Conservation (phyloP, 2,329 filamentous ascomycete species). For the Dothistroma pini region DNA sequence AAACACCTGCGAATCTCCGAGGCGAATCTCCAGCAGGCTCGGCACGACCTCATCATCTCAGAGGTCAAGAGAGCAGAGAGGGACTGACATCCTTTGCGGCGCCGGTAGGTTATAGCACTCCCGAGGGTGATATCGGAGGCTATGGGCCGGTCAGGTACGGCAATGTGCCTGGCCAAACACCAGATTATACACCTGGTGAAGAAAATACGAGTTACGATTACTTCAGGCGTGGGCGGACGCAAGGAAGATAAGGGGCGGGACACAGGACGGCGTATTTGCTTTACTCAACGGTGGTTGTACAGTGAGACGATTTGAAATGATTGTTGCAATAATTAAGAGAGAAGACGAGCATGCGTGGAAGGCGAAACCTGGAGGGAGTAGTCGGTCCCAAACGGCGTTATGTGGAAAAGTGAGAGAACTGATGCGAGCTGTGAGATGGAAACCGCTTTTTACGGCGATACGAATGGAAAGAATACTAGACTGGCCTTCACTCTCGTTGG, state of each 20-base stretch:
- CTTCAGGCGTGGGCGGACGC: conserved; percentile 32
- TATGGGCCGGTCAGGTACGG: conserved; percentile 31
- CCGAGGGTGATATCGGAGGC: conserved; percentile 19
- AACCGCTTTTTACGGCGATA: no score
- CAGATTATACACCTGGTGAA: conserved; percentile 26
- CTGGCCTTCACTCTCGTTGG: no score
- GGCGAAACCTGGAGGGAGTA: background rate
- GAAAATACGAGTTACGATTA: conserved; percentile 41
- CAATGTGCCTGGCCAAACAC: conserved; percentile 27
- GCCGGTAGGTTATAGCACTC: conserved; percentile 19
- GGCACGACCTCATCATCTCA: conserved; percentile 6
- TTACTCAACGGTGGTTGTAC: background rate
- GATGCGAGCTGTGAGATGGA: no score
- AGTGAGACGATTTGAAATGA: background rate
- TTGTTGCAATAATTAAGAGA: background rate
- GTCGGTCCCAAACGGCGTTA: background rate
- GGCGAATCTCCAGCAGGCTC: conserved; percentile 40
- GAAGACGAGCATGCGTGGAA: background rate
- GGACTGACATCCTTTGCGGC: conserved; percentile 19
- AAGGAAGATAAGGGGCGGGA: conserved; percentile 7
- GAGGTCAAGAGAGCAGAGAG: conserved; percentile 24
- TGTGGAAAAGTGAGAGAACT: background rate
- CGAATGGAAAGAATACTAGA: no score
- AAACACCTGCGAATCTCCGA: conserved; percentile 41
- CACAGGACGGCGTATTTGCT: background rate